Conservation (phyloP, 495 filamentous ascomycete species). For the Hypoxylon fragiforme region DNA sequence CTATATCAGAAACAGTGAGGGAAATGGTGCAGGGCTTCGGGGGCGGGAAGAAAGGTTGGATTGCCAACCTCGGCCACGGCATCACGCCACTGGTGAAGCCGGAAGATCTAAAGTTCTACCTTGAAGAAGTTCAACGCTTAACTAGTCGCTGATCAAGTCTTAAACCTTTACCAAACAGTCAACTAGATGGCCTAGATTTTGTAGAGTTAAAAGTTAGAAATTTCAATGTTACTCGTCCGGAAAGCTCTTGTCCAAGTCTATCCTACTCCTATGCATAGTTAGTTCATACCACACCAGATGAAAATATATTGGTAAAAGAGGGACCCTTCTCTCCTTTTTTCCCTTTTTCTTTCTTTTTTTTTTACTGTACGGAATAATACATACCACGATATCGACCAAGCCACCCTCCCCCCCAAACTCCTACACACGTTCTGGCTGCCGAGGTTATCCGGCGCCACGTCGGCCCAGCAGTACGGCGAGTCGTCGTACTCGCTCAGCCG, state of each 20-base stretch:
- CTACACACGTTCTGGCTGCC: constrained; percentile 48
- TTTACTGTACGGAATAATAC: constrained; percentile 23
- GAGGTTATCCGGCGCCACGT: constrained; percentile 46
- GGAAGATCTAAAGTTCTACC: constrained; percentile 88
- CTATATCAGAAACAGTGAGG: constrained; percentile 78
- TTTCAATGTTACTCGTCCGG: constrained; percentile 24
- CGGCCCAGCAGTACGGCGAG: constrained; percentile 47
- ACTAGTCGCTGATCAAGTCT: constrained; percentile 36
- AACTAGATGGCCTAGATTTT: background rate
- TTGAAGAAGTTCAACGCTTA: constrained; percentile 84
- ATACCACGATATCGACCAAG: constrained; percentile 49
- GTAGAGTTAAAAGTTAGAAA: background rate
- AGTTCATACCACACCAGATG: background rate
- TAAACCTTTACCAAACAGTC: background rate
- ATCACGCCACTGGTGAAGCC: constrained; percentile 94
- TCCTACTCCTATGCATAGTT: constrained; percentile 24
- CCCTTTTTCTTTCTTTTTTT: too few relatives aligned
- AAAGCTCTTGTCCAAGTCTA: constrained; percentile 33
- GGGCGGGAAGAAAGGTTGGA: constrained; percentile 60
- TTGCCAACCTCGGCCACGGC: constrained; percentile 90
- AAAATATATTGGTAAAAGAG: constrained; percentile 2
- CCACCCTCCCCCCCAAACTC: constrained; percentile 45
- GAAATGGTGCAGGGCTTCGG: constrained; percentile 86
- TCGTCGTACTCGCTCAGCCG: constrained; percentile 41
- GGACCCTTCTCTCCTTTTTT: too few relatives aligned